Conservation (phyloP, 176 grass and related monocot species). For the Paspalum vaginatum region DNA sequence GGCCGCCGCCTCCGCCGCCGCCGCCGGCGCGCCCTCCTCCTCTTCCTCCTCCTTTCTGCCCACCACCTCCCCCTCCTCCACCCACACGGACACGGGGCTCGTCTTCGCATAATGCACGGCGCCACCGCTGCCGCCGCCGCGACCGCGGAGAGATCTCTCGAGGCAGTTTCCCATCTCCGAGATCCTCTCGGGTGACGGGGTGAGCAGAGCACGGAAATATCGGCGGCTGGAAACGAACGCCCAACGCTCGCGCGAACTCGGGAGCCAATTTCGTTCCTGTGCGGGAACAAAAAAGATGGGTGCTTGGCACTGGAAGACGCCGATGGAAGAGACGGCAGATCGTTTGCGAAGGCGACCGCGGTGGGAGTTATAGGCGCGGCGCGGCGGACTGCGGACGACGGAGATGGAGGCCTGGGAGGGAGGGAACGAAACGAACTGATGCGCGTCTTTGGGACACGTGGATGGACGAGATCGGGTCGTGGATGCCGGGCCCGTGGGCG, state of each 20-base stretch:
- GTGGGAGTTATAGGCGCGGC: constrained; percentile 22
- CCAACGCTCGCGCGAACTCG: not conserved
- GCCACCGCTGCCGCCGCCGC: not conserved
- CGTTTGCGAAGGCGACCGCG: constrained; percentile 20
- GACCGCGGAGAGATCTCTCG: not conserved
- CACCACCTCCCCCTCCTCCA: not conserved
- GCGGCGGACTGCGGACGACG: no score
- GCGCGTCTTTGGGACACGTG: constrained; percentile 29
- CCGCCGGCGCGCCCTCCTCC: not conserved
- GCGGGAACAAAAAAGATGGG: not conserved
- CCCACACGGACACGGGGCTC: constrained; percentile 30
- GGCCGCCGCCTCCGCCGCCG: not conserved
- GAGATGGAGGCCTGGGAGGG: not conserved
- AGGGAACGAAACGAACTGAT: not conserved
- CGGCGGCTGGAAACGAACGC: not conserved
- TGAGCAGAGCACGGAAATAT: not conserved
- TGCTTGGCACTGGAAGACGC: not conserved
- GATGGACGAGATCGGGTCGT: constrained; percentile 19
- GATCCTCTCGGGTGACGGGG: no score
- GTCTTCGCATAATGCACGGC: constrained; percentile 18
- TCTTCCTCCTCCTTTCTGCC: not conserved
- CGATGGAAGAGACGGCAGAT: constrained; percentile 19
- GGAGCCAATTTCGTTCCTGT: not conserved
- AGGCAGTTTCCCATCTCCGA: constrained; percentile 48
- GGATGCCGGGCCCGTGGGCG: not conserved